Evolutionary conservation across 2,329 filamentous ascomycete species (phyloP), one percentile per base, ranked within the genome.

Genomic region (Tolypocladium ophioglossoides): DNA sequence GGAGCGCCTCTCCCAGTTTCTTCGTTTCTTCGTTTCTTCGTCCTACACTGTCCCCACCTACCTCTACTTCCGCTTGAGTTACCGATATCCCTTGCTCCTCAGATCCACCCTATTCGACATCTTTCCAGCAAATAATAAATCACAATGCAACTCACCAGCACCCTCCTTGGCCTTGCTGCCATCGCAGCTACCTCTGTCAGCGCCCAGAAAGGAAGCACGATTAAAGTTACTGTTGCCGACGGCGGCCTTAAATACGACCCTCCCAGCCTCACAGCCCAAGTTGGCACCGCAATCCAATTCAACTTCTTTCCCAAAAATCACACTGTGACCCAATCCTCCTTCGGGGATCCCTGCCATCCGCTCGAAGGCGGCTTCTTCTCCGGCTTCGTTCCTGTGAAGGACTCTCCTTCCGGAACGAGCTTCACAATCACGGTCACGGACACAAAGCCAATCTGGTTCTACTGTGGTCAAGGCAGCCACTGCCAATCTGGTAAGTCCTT

Each of bases 371-470:
- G 44, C 4, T 47, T 47, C 44, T 47, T 47, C 27, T 47, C 44
- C 11, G 44, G 44, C 16, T 78, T 77, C 40, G 81, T 79, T 68
- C 39, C 34, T 12, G 58, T 54, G 9, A 55, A 60, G 14, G 63
- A 56, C 18, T 59, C 61, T 32, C 57, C 59, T 30, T 52, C 54
- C 37, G 38, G 54, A 10, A 54, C 61, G 27, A 59, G 59, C 16
- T 64, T 63, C 53, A 58, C 58, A 18, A 44, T 59, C 35, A 53
- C 50, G 2, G 55, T 60, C 12, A 27, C 48, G 24, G 71, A 78
- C 61, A 73, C 70, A 2, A 78, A 75, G 51, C 80, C 82, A 2
- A 75, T 84, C 55, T 85, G 82, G 80, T 76, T 78, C 62, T 85
- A 83, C 72, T 85, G 81, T 66, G 54, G 54, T 6, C 58, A 60